phyloP scores from a whole-genome alignment of 371 early-diverging fungal genomes.

The Circinella umbellata region DNA sequence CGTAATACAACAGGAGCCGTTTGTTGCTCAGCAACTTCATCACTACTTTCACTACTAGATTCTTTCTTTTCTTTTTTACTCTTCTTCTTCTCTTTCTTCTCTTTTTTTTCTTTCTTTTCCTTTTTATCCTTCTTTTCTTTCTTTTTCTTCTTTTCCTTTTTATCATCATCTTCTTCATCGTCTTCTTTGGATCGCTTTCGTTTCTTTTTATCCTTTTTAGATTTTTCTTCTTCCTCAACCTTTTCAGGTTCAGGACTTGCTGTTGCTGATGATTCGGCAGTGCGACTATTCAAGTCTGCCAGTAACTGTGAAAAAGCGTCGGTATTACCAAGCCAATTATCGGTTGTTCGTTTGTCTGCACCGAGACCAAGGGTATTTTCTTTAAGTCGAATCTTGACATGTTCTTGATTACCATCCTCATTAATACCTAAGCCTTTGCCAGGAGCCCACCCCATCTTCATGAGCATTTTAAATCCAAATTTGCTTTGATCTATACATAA shows the following conservation, averaged over 20 bases:
- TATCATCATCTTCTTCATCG: conserved; percentile 43
- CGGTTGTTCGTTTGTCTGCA: conserved; percentile 81
- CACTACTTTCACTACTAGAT: conserved; percentile 32
- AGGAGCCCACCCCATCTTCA: conserved; percentile 95
- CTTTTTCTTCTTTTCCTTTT: conserved; percentile 25
- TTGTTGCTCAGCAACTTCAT: conserved; percentile 14
- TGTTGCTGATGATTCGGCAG: conserved; percentile 18
- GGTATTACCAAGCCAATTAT: conserved; percentile 95
- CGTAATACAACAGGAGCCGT: conserved; percentile 40
- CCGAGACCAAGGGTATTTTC: conserved; percentile 87
- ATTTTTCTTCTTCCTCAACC: conserved; percentile 39
- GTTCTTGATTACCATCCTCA: conserved; percentile 80
- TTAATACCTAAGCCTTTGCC: conserved; percentile 93
- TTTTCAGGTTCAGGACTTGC: conserved; percentile 25
- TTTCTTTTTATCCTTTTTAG: conserved; percentile 31
- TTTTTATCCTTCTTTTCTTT: conserved; percentile 27
- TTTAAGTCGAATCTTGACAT: conserved; percentile 83
- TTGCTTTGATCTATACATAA: conserved; percentile 71
- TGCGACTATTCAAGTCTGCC: conserved; percentile 70
- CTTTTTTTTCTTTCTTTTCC: conserved; percentile 18
- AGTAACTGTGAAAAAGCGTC: conserved; percentile 88
- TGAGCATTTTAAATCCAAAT: conserved; percentile 90
- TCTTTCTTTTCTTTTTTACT: conserved; percentile 30
- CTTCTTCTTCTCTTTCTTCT: conserved; percentile 27
- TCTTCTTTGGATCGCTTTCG: conserved; percentile 43